Conservation (phyloP, 495 filamentous ascomycete genomes). For the Elaphomyces granulatus region DNA sequence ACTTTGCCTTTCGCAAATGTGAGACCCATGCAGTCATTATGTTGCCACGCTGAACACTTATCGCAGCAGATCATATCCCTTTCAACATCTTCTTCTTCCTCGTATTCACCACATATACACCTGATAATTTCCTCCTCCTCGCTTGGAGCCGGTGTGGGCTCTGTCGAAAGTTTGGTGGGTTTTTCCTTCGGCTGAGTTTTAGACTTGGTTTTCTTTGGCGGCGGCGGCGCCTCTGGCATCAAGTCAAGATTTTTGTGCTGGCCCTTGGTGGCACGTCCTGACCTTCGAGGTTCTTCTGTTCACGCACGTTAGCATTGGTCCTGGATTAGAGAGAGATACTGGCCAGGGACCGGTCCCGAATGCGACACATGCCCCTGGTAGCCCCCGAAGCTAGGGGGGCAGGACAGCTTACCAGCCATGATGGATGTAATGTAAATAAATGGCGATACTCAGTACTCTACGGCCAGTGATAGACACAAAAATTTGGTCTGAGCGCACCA, state of each 20-base stretch:
- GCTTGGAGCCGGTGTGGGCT: constrained; percentile 38
- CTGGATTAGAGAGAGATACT: constrained; percentile 4
- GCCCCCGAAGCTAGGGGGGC: constrained; percentile 1
- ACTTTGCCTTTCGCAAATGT: constrained; percentile 59
- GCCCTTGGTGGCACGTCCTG: constrained; percentile 88
- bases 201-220: constrained; percentile 46
- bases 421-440: constrained; percentile 11
- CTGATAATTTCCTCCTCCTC: constrained; percentile 69
- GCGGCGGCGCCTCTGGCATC: constrained; percentile 40
- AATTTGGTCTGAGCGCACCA: constrained; percentile 12
- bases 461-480: constrained; percentile 18
- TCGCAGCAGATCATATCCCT: constrained; percentile 87
- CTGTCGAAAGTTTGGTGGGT: constrained; percentile 29
- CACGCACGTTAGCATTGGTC: neutral
- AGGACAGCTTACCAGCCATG: constrained; percentile 37
- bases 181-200: constrained; percentile 45
- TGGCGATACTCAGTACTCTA: constrained; percentile 22
- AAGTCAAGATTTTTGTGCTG: constrained; percentile 76
- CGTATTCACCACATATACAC: constrained; percentile 81
- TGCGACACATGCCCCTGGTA: neutral
- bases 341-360: constrained; percentile 7
- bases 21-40: constrained; percentile 88
- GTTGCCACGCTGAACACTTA: constrained; percentile 83
- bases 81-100: constrained; percentile 68
- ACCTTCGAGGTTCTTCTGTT: constrained; percentile 77